phyloP scores from a whole-genome alignment of 768 basidiomycete species.

The Holtermanniella nyarrowii region DNA sequence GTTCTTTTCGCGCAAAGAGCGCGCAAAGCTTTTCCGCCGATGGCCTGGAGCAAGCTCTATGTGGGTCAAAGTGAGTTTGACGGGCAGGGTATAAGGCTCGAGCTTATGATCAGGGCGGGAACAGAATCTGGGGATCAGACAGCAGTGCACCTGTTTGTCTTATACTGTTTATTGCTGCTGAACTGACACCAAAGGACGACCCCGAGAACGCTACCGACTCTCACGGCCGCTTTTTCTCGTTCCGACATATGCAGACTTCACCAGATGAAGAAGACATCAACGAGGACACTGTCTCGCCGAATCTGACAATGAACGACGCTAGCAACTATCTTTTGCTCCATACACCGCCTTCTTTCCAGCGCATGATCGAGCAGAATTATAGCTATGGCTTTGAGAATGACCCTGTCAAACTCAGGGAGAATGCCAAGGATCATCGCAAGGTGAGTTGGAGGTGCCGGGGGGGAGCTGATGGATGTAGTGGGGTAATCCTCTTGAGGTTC shows the following conservation, averaged over 20 bases:
- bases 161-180: not conserved
- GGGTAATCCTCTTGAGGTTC: conserved; percentile 61
- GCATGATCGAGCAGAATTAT: conserved; percentile 56
- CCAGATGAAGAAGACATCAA: conserved; percentile 16
- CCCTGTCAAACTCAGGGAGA: conserved; percentile 44
- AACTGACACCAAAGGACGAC: conserved; percentile 64
- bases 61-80: conserved; percentile 73
- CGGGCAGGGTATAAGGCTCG: not conserved
- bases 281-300: conserved; percentile 28
- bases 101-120: conserved; percentile 53
- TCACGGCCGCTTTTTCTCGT: conserved; percentile 75
- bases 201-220: conserved; percentile 45
- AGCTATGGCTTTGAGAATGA: conserved; percentile 79
- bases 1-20: conserved; percentile 83
- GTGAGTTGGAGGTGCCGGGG: conserved; percentile 4
- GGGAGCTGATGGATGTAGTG: conserved; percentile 45
- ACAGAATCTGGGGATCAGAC: conserved; percentile 29
- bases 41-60: conserved; percentile 92
- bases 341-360: conserved; percentile 54
- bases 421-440: conserved; percentile 30
- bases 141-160: conserved; percentile 18
- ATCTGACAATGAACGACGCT: conserved; percentile 50
- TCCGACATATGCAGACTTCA: conserved; percentile 46
- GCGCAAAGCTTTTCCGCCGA: conserved; percentile 77
- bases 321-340: conserved; percentile 50